Base-by-base conservation (phyloP, 345 rosid genomes). In the Nephelium lappaceum region DNA sequence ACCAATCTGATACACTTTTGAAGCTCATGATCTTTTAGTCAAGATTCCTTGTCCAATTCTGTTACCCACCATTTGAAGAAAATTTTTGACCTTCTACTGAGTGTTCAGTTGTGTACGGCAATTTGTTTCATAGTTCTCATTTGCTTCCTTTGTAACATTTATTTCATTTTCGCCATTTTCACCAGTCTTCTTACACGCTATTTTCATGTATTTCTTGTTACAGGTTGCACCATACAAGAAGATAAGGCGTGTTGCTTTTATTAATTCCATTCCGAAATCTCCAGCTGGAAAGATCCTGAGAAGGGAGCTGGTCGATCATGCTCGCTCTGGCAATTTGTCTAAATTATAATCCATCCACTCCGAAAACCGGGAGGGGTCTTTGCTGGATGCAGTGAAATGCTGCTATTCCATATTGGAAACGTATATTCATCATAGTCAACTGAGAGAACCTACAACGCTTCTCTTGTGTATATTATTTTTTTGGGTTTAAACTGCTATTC, bases 171-270 rank as follows among this genome's bases (percentile, higher is more conserved):
- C 36, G 36, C 36, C 63, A 55, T 38, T 1, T 8, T 67, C 38
- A 16, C 7, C 27, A 41, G 12, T 9, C 23, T 41, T 45, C 42
- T 60, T 11, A 41, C 31, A 0, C 60, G 11, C 49, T 7, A 66
- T 38, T 63, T 63, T 36, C 69, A 24, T 74, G 14, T 51, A 1
- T 60, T 25, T 83, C 23, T 41, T 60, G n/a, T 45, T 77, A 77
- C 88, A 95, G 99, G 97, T 93, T 74, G 91, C 97, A 76, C 97
- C 97, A 6, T 91, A 93, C 80, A 96, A 96, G 86, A 96, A 91
- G 87, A 85, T 93, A 72, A 69, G 99, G 43, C 88, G 87, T 58
- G 95, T 92, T 51, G 95, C 93, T n/a, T 93, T 96, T 78, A 84
- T 88, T 68, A 73, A 83, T 73, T 76, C 92, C 21, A 88, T 93